Percentiles rank a stretch among this genome's conserved stretches.
phyloP scores from a whole-genome alignment of 2,329 filamentous ascomycete species.

The Macrophomina phaseolina region DNA sequence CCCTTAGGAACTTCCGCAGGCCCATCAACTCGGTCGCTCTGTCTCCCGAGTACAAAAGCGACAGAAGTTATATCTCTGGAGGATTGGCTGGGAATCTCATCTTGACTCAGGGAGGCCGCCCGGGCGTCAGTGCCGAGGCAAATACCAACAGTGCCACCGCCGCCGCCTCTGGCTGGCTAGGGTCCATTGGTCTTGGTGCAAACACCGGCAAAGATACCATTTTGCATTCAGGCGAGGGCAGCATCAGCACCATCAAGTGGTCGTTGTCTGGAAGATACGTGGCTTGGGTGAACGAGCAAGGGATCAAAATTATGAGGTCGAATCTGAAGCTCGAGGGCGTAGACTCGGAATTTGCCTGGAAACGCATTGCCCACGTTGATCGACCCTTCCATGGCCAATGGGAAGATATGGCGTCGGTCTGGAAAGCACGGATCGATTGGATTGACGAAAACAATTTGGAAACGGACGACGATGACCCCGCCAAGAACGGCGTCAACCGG shows the following conservation, averaged over 20 bases:
- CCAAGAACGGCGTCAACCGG: constrained; percentile 45
- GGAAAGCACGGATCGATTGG: constrained; percentile 93
- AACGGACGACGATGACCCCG: constrained; percentile 53
- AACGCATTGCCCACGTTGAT: constrained; percentile 89
- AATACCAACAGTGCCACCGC: constrained; percentile 87
- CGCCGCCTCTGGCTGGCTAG: constrained; percentile 87
- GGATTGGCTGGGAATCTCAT: constrained; percentile 87
- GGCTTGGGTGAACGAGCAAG: constrained; percentile 94
- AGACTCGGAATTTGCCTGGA: constrained; percentile 87
- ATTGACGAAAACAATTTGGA: constrained; percentile 85
- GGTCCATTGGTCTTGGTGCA: constrained; percentile 79
- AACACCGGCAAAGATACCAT: constrained; percentile 84
- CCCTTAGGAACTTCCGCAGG: constrained; percentile 88
- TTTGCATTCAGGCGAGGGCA: constrained; percentile 89
- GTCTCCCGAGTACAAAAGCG: constrained; percentile 93
- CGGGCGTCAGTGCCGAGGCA: constrained; percentile 80
- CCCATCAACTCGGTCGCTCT: constrained; percentile 90
- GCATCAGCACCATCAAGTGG: constrained; percentile 92
- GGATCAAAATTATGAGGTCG: constrained; percentile 96
- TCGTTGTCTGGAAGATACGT: constrained; percentile 91
- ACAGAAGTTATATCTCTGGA: constrained; percentile 87
- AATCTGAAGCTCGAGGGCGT: constrained; percentile 78
- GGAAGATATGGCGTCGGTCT: constrained; percentile 96
- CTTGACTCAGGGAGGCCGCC: constrained; percentile 79
- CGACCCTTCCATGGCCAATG: constrained; percentile 84